These are phyloP conservation scores for Phytophthora agathidicida DNA, from an alignment of 352 stramenopile species.

Conservation along the genomic window DNA sequence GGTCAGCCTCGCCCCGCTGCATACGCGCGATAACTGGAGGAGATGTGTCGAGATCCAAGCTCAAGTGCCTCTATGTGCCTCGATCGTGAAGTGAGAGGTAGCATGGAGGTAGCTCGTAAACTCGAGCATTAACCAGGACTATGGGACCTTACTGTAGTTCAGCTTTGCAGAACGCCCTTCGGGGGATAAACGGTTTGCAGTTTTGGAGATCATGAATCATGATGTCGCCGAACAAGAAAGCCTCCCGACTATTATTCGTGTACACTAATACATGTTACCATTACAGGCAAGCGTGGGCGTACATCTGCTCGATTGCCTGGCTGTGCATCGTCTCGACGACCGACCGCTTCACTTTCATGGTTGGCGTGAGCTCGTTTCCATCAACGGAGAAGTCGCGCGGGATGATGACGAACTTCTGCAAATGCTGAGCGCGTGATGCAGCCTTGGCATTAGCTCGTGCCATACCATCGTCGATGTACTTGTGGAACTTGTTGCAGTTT, in stretches of 20 bases:
- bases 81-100: no score
- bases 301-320: constrained; percentile 88
- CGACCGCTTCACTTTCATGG: constrained; percentile 93
- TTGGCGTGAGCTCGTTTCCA: constrained; percentile 92
- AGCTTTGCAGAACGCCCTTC: no score
- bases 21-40: no score
- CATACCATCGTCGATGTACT: constrained; percentile 82
- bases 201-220: neutral
- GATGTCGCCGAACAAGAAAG: neutral
- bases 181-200: constrained; percentile 12
- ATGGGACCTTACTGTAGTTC: no score
- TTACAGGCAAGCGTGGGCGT: constrained; percentile 38
- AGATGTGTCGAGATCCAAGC: no score
- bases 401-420: constrained; percentile 87
- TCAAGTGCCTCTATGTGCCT: no score
- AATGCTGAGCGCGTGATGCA: constrained; percentile 54
- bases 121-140: no score
- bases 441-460: constrained; percentile 61
- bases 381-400: constrained; percentile 85
- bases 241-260: neutral
- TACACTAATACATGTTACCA: neutral
- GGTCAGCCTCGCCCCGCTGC: no score
- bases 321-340: constrained; percentile 90
- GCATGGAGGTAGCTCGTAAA: no score
- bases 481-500: constrained; percentile 64